Conservation (phyloP, 192 early-diverging fungal species). For the Coemansia sp. region DNA sequence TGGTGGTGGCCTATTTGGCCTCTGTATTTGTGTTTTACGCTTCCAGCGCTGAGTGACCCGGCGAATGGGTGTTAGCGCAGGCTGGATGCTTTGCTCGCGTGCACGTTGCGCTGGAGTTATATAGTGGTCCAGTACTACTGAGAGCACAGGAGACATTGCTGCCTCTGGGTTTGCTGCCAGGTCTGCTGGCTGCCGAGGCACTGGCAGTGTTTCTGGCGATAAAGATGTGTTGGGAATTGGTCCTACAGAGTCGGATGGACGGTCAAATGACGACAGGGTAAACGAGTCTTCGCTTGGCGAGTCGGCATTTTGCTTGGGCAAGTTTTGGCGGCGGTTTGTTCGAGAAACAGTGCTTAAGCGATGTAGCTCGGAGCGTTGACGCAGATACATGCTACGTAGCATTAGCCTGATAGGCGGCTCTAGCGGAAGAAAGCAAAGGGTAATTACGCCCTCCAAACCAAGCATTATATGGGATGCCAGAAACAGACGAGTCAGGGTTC, state of each 20-base stretch:
- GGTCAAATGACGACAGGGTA: constrained; percentile 11
- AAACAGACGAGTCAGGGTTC: constrained; percentile 28
- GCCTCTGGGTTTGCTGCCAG: not conserved
- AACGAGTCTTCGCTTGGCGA: constrained; percentile 8
- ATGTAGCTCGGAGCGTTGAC: constrained; percentile 19
- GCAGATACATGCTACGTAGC: constrained; percentile 37
- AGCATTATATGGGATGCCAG: constrained; percentile 44
- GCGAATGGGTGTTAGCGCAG: constrained; percentile 1
- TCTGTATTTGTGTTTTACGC: constrained; percentile 3
- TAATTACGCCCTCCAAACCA: constrained; percentile 46
- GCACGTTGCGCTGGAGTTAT: constrained; percentile 1
- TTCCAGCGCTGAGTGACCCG: constrained; percentile 11
- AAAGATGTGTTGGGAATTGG: too few relatives aligned
- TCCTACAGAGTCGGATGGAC: not conserved
- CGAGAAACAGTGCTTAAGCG: constrained; percentile 23
- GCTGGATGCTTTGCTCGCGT: not conserved
- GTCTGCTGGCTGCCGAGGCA: not conserved
- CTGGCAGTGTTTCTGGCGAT: too few relatives aligned
- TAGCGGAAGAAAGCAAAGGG: constrained; percentile 38
- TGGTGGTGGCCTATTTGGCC: constrained; percentile 1
- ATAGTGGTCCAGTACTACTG: constrained; percentile 11
- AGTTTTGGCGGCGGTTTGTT: constrained; percentile 9
- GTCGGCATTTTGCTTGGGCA: not conserved
- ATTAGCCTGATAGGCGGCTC: constrained; percentile 49
- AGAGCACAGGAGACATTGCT: not conserved